These are phyloP conservation scores for Chaetomiaceae sp. DNA, from an alignment of 2,329 filamentous ascomycete genomes.

Conservation along the genomic window DNA sequence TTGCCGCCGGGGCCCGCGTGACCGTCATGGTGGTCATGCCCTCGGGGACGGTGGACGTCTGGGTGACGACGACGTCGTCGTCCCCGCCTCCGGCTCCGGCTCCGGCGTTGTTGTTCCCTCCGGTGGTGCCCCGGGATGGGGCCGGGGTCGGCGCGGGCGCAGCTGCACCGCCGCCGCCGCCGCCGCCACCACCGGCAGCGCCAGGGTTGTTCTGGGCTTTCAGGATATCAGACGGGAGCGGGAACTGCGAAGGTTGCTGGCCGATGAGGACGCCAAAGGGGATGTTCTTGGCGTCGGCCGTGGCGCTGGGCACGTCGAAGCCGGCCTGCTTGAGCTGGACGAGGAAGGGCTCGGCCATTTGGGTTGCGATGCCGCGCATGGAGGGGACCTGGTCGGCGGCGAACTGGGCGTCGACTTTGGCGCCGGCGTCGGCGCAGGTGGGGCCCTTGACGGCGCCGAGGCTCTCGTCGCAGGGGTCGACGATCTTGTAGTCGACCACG, in stretches of 20 bases:
- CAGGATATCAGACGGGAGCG: slow-evolving; percentile 3
- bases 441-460: slow-evolving; percentile 38
- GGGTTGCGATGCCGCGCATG: slow-evolving; percentile 41
- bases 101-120: no score
- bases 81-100: neutral
- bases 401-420: slow-evolving; percentile 31
- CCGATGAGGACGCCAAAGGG: slow-evolving; percentile 21
- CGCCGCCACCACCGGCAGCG: neutral
- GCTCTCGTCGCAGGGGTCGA: slow-evolving; percentile 33
- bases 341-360: slow-evolving; percentile 44
- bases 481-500: slow-evolving; percentile 34
- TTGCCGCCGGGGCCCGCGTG: neutral
- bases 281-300: slow-evolving; percentile 21
- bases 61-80: slow-evolving; percentile 32
- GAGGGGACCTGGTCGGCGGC: slow-evolving; percentile 38
- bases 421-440: slow-evolving; percentile 29
- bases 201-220: slow-evolving; percentile 5
- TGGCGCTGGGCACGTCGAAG: slow-evolving; percentile 17
- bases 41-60: slow-evolving; percentile 38
- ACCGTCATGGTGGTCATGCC: slow-evolving; percentile 34
- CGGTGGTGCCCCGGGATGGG: no score
- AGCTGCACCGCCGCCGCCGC: neutral
- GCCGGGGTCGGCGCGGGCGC: slow-evolving; percentile 12
- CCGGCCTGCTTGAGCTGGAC: slow-evolving; percentile 37
- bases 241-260: neutral